phyloP scores from a whole-genome alignment of 208 protist species.

The Acanthamoeba royreba region DNA sequence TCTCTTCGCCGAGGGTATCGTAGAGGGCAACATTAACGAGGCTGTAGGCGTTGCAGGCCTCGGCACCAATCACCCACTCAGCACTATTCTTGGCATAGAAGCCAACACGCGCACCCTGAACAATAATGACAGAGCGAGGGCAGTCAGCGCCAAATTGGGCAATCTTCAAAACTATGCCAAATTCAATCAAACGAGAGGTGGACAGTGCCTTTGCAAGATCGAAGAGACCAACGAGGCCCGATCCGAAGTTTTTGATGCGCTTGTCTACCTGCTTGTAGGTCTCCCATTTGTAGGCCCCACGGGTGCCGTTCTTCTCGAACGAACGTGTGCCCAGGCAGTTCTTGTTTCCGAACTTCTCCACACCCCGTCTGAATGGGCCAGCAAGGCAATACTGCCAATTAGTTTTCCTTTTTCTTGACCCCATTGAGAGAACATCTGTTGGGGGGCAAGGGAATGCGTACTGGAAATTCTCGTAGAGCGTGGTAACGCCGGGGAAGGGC shows the following conservation, averaged over 20 bases:
- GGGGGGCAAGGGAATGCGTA: not conserved
- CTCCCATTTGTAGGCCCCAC: not conserved
- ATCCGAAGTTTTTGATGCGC: slow-evolving; percentile 24
- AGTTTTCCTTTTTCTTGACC: not conserved
- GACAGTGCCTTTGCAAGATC: not conserved
- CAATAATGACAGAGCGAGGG: no score
- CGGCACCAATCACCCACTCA: slow-evolving; percentile 67
- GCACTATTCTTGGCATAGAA: slow-evolving; percentile 68
- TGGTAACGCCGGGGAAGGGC: slow-evolving; percentile 20
- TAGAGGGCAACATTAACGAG: slow-evolving; percentile 69
- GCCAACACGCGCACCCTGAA: slow-evolving; percentile 12
- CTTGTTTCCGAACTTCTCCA: not conserved
- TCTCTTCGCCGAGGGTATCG: slow-evolving; percentile 72
- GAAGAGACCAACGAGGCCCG: slow-evolving; percentile 6
- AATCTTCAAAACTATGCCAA: not conserved
- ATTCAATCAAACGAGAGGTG: not conserved
- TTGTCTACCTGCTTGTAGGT: slow-evolving; percentile 49
- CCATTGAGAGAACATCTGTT: not conserved
- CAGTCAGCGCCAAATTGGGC: not conserved
- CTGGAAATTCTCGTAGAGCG: slow-evolving; percentile 52
- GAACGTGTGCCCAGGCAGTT: slow-evolving; percentile 35
- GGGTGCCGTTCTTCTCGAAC: not conserved
- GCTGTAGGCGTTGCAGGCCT: slow-evolving; percentile 43
- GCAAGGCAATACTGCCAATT: not conserved
- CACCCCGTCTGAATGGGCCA: not conserved